Percentiles rank a stretch among this genome's conserved stretches.
Evolutionary conservation across 179 eudicot genomes (phyloP).

Genomic region (Patellifolia procumbens): DNA sequence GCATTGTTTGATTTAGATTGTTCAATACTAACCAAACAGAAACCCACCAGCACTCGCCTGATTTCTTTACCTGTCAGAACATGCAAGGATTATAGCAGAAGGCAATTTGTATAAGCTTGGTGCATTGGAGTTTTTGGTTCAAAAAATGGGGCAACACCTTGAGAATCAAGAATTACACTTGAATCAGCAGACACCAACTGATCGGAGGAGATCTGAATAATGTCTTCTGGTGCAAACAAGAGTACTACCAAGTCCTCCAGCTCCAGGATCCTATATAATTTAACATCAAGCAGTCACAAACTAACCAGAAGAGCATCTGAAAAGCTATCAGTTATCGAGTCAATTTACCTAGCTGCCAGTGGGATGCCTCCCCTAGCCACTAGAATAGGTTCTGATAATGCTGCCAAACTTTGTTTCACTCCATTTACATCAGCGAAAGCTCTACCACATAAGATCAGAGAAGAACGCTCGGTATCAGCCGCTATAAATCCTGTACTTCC

Average conservation of each 20-base stretch:
- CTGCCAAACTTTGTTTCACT: constrained; percentile 15
- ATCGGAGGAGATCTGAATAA: constrained; percentile 1
- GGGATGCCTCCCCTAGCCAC: constrained; percentile 22
- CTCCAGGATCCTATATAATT: constrained; percentile 10
- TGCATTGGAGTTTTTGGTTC: neutral
- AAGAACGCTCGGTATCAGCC: constrained; percentile 21
- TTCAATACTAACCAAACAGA: neutral
- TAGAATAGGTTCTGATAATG: constrained; percentile 17
- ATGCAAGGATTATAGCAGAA: constrained; percentile 11
- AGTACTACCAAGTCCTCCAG: constrained; percentile 6
- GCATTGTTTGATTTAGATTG: neutral
- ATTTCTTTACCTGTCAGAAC: constrained; percentile 17
- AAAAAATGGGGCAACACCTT: constrained; percentile 19
- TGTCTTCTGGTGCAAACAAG: constrained; percentile 19
- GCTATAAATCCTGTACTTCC: constrained; percentile 12
- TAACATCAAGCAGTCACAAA: neutral
- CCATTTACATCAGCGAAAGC: constrained; percentile 19
- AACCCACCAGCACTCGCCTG: neutral
- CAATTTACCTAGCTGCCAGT: constrained; percentile 14
- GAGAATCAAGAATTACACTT: constrained; percentile 10
- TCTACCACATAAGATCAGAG: constrained; percentile 17
- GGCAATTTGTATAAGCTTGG: constrained; percentile 19
- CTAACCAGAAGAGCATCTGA: neutral
- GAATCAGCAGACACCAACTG: constrained; percentile 6
- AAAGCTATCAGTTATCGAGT: neutral